A percentile compares a stretch with the other conserved stretches of the same genome.
phyloP scores from a whole-genome alignment of 1,139 yeast genomes.

The Sugiyamaella sp. region DNA sequence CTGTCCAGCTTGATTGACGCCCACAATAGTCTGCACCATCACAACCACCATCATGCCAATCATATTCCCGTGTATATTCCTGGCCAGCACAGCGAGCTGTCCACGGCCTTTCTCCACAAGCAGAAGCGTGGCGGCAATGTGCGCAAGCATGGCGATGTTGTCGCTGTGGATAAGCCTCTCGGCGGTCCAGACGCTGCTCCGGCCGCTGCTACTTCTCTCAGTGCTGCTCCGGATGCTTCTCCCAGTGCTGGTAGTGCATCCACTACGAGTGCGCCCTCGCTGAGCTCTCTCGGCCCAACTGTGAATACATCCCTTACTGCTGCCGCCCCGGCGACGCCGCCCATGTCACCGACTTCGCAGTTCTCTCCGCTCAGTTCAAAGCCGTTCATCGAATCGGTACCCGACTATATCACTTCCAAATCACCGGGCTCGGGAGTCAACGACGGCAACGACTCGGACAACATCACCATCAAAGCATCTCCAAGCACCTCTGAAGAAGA shows the following conservation, averaged over 20 bases:
- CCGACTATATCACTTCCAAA: slow-evolving; percentile 6
- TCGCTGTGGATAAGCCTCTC: neutral
- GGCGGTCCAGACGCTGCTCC: neutral
- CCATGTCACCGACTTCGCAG: neutral
- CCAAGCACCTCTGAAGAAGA: slow-evolving; percentile 8
- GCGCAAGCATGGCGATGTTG: slow-evolving; percentile 10
- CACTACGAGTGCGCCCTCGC: neutral
- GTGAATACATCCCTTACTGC: no score
- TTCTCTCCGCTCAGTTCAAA: slow-evolving; percentile 1
- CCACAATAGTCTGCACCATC: no score
- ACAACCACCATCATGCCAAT: slow-evolving; percentile 17
- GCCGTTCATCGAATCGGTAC: neutral
- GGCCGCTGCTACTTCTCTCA: neutral
- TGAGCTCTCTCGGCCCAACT: no score
- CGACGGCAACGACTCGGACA: slow-evolving; percentile 14
- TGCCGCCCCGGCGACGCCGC: neutral
- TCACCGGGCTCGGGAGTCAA: neutral
- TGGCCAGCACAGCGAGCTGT: slow-evolving; percentile 21
- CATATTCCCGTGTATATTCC: slow-evolving; percentile 23
- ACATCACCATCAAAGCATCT: slow-evolving; percentile 19
- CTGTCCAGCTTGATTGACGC: slow-evolving; percentile 10
- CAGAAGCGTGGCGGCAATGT: slow-evolving; percentile 25
- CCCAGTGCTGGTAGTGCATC: neutral
- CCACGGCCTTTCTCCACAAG: slow-evolving; percentile 28
- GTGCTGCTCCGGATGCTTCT: neutral